Percentiles rank a stretch among this genome's conserved stretches.
Evolutionary conservation across 2,329 filamentous ascomycete genomes (phyloP).

Genomic region (Pezicula radicicola): DNA sequence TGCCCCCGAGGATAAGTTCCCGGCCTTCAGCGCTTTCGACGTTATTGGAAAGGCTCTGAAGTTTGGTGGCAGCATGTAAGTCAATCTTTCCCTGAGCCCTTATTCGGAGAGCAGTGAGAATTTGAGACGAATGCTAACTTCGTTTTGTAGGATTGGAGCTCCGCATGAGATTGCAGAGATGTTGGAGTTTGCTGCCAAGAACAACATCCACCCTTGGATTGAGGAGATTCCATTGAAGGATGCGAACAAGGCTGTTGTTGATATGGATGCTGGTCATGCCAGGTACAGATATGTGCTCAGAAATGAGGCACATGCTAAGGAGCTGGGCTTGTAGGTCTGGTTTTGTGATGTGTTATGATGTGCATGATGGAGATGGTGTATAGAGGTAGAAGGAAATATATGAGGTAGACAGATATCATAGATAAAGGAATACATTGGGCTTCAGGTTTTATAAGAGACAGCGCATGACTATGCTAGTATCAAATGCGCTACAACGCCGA

Average conservation of each 20-base stretch:
- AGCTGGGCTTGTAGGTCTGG: neutral
- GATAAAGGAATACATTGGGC: no score
- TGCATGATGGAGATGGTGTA: no score
- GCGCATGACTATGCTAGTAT: no score
- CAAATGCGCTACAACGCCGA: no score
- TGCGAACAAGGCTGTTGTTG: constrained; percentile 51
- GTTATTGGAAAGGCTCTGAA: constrained; percentile 51
- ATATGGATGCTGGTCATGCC: constrained; percentile 54
- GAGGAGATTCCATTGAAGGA: constrained; percentile 50
- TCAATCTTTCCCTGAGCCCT: neutral
- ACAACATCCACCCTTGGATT: constrained; percentile 55
- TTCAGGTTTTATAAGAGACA: no score
- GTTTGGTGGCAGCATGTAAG: constrained; percentile 34
- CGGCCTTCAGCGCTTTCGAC: constrained; percentile 47
- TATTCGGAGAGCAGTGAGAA: neutral
- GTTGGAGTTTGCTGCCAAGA: constrained; percentile 54
- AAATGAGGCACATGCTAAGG: neutral
- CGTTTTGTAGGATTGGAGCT: constrained; percentile 10
- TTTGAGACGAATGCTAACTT: neutral
- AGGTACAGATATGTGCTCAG: constrained; percentile 28
- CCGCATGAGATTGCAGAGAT: constrained; percentile 57
- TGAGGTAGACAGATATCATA: no score
- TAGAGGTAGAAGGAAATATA: no score
- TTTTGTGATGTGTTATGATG: neutral
- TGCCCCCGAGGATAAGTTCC: constrained; percentile 55